phyloP scores from a whole-genome alignment of 352 stramenopile genomes.

The Globisporangium canariense region DNA sequence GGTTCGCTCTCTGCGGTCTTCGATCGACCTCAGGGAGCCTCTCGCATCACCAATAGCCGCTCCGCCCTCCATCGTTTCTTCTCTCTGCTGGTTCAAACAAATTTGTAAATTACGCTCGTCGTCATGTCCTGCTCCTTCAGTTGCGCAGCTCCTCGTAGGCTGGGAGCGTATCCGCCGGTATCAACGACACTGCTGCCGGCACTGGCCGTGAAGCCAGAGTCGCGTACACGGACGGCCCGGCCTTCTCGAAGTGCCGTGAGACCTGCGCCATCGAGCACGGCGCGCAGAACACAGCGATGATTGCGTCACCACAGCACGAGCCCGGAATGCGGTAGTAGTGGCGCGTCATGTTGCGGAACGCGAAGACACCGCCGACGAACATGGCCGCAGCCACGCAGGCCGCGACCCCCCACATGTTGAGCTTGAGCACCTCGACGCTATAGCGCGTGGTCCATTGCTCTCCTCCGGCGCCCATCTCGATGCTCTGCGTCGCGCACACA shows the following conservation, averaged over 20 bases:
- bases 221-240: conserved; percentile 10
- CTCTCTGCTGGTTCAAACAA: not conserved
- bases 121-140: not conserved
- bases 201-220: not conserved
- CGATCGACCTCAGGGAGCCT: not conserved
- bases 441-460: conserved; percentile 8
- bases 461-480: not conserved
- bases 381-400: not conserved
- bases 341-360: conserved; percentile 17
- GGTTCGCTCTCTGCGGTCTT: not conserved
- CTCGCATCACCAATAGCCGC: not conserved
- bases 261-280: conserved; percentile 15
- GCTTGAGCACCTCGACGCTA: conserved; percentile 1
- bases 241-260: conserved; percentile 11
- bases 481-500: conserved; percentile 12
- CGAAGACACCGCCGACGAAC: conserved; percentile 11
- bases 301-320: conserved; percentile 6
- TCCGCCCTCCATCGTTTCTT: not conserved
- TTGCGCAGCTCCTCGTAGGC: conserved; percentile 1
- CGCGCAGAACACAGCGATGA: not conserved
- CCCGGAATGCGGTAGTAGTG: conserved; percentile 16
- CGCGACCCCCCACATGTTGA: conserved; percentile 15
- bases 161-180: conserved; percentile 3
- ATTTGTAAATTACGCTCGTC: not conserved
- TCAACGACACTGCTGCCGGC: not conserved